Evolutionary conservation across 2,329 filamentous ascomycete genomes (phyloP).

Genomic region (Davidsoniella australis): DNA sequence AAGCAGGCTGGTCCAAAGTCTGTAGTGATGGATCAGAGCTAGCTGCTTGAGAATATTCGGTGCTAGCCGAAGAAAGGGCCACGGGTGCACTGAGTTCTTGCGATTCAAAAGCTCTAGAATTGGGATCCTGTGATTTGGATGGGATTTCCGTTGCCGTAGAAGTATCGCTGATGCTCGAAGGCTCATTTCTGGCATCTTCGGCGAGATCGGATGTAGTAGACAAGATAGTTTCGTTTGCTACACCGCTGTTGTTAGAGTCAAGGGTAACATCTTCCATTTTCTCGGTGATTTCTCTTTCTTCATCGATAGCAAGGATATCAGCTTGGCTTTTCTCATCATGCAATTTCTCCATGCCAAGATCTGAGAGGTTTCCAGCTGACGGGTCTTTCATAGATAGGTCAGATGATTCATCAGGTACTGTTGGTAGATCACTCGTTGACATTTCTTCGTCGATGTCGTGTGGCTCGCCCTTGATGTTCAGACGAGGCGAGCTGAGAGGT

Average conservation of each 20-base stretch:
- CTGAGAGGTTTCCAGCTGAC: slow-evolving; percentile 5
- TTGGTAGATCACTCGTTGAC: slow-evolving; percentile 14
- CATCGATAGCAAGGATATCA: background rate
- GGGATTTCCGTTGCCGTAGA: background rate
- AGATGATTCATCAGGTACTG: slow-evolving; percentile 2
- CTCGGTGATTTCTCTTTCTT: slow-evolving; percentile 7
- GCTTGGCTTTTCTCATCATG: background rate
- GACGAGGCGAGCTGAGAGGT: slow-evolving; percentile 49
- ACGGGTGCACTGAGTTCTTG: no score
- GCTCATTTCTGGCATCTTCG: no score
- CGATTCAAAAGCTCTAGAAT: no score
- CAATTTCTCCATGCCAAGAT: background rate
- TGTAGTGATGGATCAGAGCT: background rate
- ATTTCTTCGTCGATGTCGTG: slow-evolving; percentile 35
- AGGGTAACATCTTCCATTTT: slow-evolving; percentile 8
- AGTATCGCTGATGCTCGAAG: background rate
- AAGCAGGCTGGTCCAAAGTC: background rate
- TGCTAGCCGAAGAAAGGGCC: no score
- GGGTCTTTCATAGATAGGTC: slow-evolving; percentile 7
- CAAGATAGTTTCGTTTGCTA: background rate
- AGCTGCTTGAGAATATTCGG: no score
- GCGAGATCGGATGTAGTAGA: no score
- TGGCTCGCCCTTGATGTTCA: slow-evolving; percentile 33
- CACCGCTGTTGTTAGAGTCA: background rate
- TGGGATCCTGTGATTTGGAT: no score